Conservation (phyloP, 805 yeast species). For the Candida railenensis region DNA sequence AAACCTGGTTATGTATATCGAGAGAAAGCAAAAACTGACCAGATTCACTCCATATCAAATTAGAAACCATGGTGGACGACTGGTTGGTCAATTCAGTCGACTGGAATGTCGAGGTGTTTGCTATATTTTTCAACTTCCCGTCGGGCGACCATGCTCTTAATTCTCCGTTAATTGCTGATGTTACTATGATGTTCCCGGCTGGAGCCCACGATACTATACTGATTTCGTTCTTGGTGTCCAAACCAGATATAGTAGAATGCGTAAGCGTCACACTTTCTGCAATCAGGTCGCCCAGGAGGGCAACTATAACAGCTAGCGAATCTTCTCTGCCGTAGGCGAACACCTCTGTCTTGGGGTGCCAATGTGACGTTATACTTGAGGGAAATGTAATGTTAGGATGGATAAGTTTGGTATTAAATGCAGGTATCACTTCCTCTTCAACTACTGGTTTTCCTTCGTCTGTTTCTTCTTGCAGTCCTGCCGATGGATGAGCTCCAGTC, state of each 20-base stretch:
- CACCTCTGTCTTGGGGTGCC: conserved; percentile 54
- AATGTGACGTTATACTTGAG: conserved; percentile 46
- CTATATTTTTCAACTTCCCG: conserved; percentile 59
- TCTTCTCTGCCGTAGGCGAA: conserved; percentile 57
- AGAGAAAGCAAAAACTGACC: conserved; percentile 57
- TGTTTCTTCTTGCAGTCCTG: neutral
- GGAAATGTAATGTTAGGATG: conserved; percentile 37
- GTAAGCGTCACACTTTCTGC: conserved; percentile 27
- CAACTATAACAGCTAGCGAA: conserved; percentile 46
- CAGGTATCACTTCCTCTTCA: conserved; percentile 1
- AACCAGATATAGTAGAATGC: conserved; percentile 26
- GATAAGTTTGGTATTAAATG: conserved; percentile 33
- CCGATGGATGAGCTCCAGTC: too few relatives aligned
- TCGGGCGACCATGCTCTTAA: conserved; percentile 74
- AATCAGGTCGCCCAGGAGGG: conserved; percentile 26
- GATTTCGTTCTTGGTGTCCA: conserved; percentile 20
- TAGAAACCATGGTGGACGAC: conserved; percentile 41
- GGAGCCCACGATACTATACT: conserved; percentile 61
- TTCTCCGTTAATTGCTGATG: conserved; percentile 71
- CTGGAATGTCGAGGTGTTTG: conserved; percentile 16
- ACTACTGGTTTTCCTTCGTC: neutral
- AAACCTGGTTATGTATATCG: conserved; percentile 44
- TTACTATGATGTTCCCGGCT: conserved; percentile 57
- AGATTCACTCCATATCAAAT: conserved; percentile 59
- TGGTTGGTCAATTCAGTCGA: conserved; percentile 7